A percentile compares a stretch with the other conserved stretches of the same genome.
Conservation (phyloP, 2,329 filamentous ascomycete species). For the Alternaria angustiovoidea region DNA sequence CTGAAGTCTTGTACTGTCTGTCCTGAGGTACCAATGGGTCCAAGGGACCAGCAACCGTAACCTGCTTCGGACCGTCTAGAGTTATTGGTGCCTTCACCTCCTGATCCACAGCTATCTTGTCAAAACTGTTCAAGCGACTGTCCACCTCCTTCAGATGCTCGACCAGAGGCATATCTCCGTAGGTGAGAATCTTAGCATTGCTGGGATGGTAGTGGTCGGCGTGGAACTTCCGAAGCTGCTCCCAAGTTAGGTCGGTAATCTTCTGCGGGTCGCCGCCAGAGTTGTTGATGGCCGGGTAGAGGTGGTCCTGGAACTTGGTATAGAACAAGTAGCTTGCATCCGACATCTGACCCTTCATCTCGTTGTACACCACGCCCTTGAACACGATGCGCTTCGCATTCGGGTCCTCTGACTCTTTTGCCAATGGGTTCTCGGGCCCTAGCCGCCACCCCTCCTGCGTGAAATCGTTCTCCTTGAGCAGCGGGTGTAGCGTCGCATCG, state of each 20-base stretch:
- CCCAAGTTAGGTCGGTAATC: conserved; percentile 93
- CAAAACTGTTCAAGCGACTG: conserved; percentile 75
- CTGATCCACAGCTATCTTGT: conserved; percentile 72
- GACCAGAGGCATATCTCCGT: conserved; percentile 86
- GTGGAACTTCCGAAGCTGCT: conserved; percentile 88
- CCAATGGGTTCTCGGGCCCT: conserved; percentile 83
- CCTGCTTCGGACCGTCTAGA: conserved; percentile 71
- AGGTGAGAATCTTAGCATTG: conserved; percentile 95
- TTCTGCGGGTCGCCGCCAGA: conserved; percentile 95
- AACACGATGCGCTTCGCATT: conserved; percentile 79
- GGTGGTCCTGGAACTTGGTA: conserved; percentile 91
- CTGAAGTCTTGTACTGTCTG: conserved; percentile 91
- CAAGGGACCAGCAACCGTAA: conserved; percentile 80
- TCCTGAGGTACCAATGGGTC: conserved; percentile 87
- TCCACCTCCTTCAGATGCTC: conserved; percentile 84
- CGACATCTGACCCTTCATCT: conserved; percentile 99
- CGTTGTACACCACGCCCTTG: conserved; percentile 98
- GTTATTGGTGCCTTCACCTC: conserved; percentile 80
- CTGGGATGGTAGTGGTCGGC: conserved; percentile 95
- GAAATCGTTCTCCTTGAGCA: conserved; percentile 91
- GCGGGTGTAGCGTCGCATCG: conserved; percentile 88
- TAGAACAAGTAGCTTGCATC: conserved; percentile 97
- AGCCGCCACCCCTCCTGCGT: conserved; percentile 97
- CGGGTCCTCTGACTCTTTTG: conserved; percentile 53
- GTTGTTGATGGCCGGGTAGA: conserved; percentile 94